Conservation (phyloP, 768 basidiomycete species). For the Termitomyces sp. region DNA sequence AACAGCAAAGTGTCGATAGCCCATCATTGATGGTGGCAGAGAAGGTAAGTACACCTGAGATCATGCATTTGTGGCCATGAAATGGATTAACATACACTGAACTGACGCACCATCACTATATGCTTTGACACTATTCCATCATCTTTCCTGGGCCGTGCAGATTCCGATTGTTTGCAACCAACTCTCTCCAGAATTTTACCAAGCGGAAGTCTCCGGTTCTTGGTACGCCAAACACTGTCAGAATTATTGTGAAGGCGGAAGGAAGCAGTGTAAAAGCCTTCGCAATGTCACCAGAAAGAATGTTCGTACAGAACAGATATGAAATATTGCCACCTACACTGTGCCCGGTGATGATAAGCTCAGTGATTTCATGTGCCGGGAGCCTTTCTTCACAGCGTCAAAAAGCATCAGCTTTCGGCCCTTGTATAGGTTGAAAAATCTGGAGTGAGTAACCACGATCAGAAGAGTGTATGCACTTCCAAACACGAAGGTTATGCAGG, state of each 20-base stretch:
- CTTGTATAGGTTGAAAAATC: conserved; percentile 51
- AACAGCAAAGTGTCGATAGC: conserved; percentile 49
- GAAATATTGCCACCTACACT: conserved; percentile 55
- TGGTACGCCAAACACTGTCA: conserved; percentile 50
- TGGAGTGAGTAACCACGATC: conserved; percentile 44
- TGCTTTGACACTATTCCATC: conserved; percentile 46
- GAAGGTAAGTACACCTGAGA: conserved; percentile 51
- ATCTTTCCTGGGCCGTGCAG: conserved; percentile 34
- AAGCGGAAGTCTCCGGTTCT: conserved; percentile 43
- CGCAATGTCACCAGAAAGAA: conserved; percentile 29
- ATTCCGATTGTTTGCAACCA: conserved; percentile 29
- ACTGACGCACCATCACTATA: conserved; percentile 50
- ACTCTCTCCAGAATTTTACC: conserved; percentile 36
- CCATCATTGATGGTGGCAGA: conserved; percentile 48
- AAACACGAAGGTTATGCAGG: conserved; percentile 42
- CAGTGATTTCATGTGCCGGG: conserved; percentile 32
- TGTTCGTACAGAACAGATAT: conserved; percentile 46
- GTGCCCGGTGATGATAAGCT: conserved; percentile 53
- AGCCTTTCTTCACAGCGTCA: conserved; percentile 33
- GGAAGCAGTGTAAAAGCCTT: conserved; percentile 15
- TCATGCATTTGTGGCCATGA: background rate
- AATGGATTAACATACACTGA: background rate
- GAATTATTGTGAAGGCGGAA: conserved; percentile 30
- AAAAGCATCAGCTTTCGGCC: conserved; percentile 34
- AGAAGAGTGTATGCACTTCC: conserved; percentile 36